Conservation (phyloP, 176 grass and related monocot genomes). For the Bromus sterilis region DNA sequence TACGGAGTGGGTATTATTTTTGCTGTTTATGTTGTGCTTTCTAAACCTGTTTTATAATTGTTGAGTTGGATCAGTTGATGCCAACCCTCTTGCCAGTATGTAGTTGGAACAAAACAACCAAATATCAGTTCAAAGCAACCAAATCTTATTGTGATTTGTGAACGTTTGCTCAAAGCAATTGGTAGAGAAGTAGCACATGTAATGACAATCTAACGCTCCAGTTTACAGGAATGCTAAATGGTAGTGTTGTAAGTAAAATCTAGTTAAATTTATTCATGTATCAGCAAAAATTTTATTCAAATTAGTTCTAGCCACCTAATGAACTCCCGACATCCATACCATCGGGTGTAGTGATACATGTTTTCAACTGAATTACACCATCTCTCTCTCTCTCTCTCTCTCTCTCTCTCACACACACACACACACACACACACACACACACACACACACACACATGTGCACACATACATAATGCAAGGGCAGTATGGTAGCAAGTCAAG, state of each 20-base stretch:
- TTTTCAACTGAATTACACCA: neutral
- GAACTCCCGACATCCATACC: neutral
- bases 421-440: neutral
- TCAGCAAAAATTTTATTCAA: neutral
- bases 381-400: neutral
- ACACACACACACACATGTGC: neutral
- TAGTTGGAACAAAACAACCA: slow-evolving; percentile 8
- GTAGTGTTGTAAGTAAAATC: neutral
- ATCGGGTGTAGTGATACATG: neutral
- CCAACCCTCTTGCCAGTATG: neutral
- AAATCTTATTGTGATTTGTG: neutral
- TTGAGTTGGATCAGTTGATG: neutral
- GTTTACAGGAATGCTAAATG: neutral
- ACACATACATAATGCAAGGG: too few relatives aligned
- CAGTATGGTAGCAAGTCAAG: neutral
- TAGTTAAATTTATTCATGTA: neutral
- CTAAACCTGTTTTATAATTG: neutral
- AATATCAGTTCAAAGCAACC: neutral
- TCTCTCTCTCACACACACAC: neutral
- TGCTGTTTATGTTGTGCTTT: neutral
- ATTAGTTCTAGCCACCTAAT: neutral
- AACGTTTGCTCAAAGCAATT: neutral
- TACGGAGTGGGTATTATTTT: neutral
- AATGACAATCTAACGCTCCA: neutral
- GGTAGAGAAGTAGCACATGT: neutral